phyloP scores from a whole-genome alignment of 2,329 filamentous ascomycete genomes.

The Colletotrichum orbiculare region DNA sequence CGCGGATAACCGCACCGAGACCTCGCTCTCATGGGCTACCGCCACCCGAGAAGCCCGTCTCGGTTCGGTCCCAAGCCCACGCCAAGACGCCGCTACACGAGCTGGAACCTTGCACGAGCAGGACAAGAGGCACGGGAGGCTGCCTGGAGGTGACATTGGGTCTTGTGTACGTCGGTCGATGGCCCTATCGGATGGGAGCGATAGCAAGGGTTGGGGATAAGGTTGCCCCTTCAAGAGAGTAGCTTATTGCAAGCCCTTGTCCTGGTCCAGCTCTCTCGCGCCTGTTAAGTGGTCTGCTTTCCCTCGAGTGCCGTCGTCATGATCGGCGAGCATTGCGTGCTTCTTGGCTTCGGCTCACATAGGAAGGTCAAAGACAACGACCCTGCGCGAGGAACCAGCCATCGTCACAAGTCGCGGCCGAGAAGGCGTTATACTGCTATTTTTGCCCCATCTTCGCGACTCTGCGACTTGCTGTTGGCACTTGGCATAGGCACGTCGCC shows the following conservation, averaged over 20 bases:
- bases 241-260: conserved; percentile 8
- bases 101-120: background rate
- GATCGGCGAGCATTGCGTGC: conserved; percentile 32
- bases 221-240: conserved; percentile 7
- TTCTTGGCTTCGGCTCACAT: conserved; percentile 33
- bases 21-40: background rate
- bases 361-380: conserved; percentile 23
- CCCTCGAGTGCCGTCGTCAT: conserved; percentile 16
- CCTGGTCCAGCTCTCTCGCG: background rate
- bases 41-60: background rate
- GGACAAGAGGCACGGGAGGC: background rate
- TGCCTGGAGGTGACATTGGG: background rate
- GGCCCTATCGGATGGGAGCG: conserved; percentile 8
- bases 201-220: conserved; percentile 16
- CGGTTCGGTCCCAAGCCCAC: background rate
- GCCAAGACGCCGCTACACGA: conserved; percentile 24
- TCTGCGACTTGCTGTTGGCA: background rate
- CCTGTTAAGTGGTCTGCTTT: background rate
- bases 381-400: background rate
- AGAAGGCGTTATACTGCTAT: conserved; percentile 1
- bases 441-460: conserved; percentile 5
- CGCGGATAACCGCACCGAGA: background rate
- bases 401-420: background rate
- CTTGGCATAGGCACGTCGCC: conserved; percentile 9
- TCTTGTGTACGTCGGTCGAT: background rate